phyloP scores from a whole-genome alignment of 306 rosid species.

The Gillenia trifoliata region DNA sequence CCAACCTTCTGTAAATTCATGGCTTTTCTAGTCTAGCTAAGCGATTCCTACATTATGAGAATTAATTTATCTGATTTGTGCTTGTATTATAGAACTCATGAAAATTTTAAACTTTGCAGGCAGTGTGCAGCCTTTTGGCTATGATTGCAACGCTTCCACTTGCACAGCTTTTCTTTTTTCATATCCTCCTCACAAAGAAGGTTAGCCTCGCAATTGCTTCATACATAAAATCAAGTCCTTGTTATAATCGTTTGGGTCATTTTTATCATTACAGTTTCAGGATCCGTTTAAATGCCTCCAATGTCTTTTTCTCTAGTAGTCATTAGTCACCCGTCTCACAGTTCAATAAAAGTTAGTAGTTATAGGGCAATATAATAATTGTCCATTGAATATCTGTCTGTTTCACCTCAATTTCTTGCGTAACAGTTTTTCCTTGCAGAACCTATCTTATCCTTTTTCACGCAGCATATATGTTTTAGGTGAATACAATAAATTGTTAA shows the following conservation, averaged over 20 bases:
- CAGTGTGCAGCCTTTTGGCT: conserved; percentile 81
- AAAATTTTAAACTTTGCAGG: conserved; percentile 39
- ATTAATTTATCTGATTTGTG: not conserved
- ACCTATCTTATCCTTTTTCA: not conserved
- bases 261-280: not conserved
- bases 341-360: not conserved
- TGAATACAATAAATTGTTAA: not conserved
- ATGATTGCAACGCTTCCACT: conserved; percentile 94
- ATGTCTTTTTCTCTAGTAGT: not conserved
- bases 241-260: not conserved
- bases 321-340: not conserved
- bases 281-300: not conserved
- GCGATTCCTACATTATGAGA: not conserved
- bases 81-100: conserved; percentile 5
- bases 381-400: not conserved
- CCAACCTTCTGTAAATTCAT: not conserved
- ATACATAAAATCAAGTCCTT: not conserved
- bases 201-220: conserved; percentile 26
- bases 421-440: not conserved
- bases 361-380: not conserved
- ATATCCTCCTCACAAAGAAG: conserved; percentile 93
- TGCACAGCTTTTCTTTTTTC: conserved; percentile 92
- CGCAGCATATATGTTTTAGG: not conserved
- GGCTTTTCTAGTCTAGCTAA: not conserved
- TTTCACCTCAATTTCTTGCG: not conserved